phyloP scores from a whole-genome alignment of 2,329 filamentous ascomycete species.

The Gnomoniopsis sp. region DNA sequence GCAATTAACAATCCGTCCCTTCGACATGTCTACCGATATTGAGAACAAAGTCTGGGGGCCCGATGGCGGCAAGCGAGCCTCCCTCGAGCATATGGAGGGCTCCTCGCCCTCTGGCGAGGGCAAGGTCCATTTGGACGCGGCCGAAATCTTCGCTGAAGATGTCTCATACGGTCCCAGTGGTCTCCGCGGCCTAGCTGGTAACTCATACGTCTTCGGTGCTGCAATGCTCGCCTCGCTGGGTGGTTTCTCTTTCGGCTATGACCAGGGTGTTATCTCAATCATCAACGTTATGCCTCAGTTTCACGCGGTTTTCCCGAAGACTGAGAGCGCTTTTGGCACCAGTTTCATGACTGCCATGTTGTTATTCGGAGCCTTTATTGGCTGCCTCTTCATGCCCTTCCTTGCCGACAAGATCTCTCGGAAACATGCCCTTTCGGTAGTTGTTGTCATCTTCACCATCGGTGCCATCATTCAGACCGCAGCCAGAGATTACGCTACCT shows the following conservation, averaged over 20 bases:
- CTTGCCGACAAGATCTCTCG: constrained; percentile 50
- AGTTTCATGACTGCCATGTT: constrained; percentile 43
- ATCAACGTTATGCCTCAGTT: constrained; percentile 36
- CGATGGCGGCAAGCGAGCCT: no score
- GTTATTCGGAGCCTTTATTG: constrained; percentile 55
- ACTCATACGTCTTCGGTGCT: background rate
- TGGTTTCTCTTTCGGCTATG: constrained; percentile 14
- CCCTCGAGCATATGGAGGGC: no score
- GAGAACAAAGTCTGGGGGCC: no score
- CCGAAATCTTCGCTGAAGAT: no score
- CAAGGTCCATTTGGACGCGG: no score
- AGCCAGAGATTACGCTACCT: constrained; percentile 41
- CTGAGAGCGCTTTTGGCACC: constrained; percentile 32
- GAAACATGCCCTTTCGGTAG: constrained; percentile 50
- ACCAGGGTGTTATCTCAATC: constrained; percentile 38
- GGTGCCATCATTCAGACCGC: constrained; percentile 52
- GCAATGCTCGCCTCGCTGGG: constrained; percentile 7
- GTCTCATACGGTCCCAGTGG: no score
- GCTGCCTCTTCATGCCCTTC: background rate
- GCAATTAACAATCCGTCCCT: no score
- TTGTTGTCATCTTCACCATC: constrained; percentile 48
- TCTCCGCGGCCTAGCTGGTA: no score
- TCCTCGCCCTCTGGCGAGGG: no score
- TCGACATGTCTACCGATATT: no score
- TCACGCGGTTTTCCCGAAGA: constrained; percentile 28